A percentile compares a stretch with the other conserved stretches of the same genome.
These are phyloP conservation scores for Hemisphaericaspora lyxosophila DNA, from an alignment of 1,139 yeast species.

Conservation along the genomic window DNA sequence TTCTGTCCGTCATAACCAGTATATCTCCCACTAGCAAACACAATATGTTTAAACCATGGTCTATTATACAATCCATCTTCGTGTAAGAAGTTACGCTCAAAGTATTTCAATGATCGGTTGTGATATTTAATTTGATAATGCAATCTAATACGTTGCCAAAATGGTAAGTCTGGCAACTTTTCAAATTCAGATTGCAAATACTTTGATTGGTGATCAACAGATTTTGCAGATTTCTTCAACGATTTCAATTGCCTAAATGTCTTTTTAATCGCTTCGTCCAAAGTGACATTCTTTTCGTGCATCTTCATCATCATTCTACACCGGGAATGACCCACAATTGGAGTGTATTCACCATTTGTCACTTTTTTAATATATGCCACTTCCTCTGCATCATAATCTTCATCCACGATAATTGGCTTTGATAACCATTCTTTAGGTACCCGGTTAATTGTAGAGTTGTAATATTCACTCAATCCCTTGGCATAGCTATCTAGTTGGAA, in stretches of 20 bases:
- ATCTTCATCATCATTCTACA: constrained; percentile 9
- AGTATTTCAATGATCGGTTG: constrained; percentile 48
- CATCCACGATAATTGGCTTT: constrained; percentile 19
- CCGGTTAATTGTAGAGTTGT: constrained; percentile 23
- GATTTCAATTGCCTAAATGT: constrained; percentile 27
- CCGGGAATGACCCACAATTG: constrained; percentile 5
- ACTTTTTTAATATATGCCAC: constrained; percentile 20
- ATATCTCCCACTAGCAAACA: constrained; percentile 79
- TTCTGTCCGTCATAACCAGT: constrained; percentile 87
- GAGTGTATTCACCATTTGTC: constrained; percentile 25
- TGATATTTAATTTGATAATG: constrained; percentile 32
- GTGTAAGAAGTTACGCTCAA: constrained; percentile 68
- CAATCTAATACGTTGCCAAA: constrained; percentile 46
- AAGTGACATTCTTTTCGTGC: constrained; percentile 21
- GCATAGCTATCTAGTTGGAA: constrained; percentile 40
- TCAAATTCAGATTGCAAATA: constrained; percentile 38
- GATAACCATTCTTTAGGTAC: constrained; percentile 37
- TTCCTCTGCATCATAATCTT: constrained; percentile 21
- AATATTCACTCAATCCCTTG: constrained; percentile 30
- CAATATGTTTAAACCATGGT: constrained; percentile 84
- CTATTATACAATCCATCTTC: constrained; percentile 64
- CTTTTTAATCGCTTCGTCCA: constrained; percentile 27
- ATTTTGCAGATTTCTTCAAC: constrained; percentile 26
- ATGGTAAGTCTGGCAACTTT: constrained; percentile 29
- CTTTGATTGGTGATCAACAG: constrained; percentile 38